A percentile compares a stretch with the other conserved stretches of the same genome.
phyloP scores from a whole-genome alignment of 1,284 basidiomycete genomes.

The Cutaneotrichosporon dermatis region DNA sequence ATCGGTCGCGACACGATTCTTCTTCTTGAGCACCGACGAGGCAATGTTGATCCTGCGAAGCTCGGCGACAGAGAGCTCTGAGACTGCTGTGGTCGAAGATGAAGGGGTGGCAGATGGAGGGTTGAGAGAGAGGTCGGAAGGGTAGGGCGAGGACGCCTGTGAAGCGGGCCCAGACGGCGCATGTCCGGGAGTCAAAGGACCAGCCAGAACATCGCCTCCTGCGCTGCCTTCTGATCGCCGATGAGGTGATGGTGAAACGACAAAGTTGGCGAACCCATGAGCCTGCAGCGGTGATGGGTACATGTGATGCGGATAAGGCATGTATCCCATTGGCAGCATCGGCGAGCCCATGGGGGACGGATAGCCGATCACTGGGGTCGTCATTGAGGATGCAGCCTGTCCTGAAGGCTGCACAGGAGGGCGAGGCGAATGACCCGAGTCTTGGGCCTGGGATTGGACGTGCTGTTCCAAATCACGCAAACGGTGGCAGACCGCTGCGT shows the following conservation, averaged over 20 bases:
- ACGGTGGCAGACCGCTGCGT: slow-evolving; percentile 15
- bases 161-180: slow-evolving; percentile 4
- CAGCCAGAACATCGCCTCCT: slow-evolving; percentile 24
- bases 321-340: background rate
- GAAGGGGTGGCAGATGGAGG: background rate
- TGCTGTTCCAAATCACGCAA: slow-evolving; percentile 13
- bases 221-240: slow-evolving; percentile 6
- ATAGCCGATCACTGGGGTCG: background rate
- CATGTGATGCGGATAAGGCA: background rate
- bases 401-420: background rate
- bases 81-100: slow-evolving; percentile 1
- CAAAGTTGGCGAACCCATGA: slow-evolving; percentile 10
- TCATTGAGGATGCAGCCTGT: background rate
- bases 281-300: slow-evolving; percentile 6
- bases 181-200: slow-evolving; percentile 35
- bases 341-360: background rate
- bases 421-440: background rate
- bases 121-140: slow-evolving; percentile 14
- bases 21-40: slow-evolving; percentile 36
- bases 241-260: slow-evolving; percentile 6
- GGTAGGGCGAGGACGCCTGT: slow-evolving; percentile 13
- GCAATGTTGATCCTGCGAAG: slow-evolving; percentile 34
- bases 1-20: slow-evolving; percentile 13
- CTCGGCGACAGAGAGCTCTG: slow-evolving; percentile 22
- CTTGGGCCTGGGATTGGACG: background rate